Evolutionary conservation across 345 rosid species (phyloP).

Genomic region (Gynandropsis gynandra): DNA sequence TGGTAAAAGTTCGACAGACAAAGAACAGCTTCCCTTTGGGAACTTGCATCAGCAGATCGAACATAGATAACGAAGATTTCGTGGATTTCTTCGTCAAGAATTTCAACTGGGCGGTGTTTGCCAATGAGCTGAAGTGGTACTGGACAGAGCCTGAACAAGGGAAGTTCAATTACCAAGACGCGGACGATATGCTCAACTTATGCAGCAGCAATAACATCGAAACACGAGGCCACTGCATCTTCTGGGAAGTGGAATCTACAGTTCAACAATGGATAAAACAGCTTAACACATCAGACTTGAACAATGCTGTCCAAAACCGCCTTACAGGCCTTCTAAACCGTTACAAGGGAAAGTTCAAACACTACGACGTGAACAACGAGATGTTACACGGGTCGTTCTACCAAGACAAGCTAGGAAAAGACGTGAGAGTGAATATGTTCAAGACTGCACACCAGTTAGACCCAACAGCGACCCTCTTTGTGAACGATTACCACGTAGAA

Average conservation of each 20-base stretch:
- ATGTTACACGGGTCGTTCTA: conserved; percentile 95
- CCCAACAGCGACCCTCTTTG: conserved; percentile 58
- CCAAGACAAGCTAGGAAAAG: conserved; percentile 51
- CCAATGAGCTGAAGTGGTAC: conserved; percentile 92
- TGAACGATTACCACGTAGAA: conserved; percentile 89
- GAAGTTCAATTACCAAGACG: conserved; percentile 65
- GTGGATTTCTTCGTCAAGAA: conserved; percentile 63
- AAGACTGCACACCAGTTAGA: conserved; percentile 65
- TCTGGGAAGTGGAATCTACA: conserved; percentile 84
- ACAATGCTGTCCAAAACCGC: conserved; percentile 59
- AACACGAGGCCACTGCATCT: conserved; percentile 84
- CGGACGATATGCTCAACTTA: conserved; percentile 78
- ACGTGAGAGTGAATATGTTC: conserved; percentile 63
- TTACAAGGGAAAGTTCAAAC: conserved; percentile 76
- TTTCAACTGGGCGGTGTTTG: conserved; percentile 94
- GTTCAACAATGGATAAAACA: conserved; percentile 80
- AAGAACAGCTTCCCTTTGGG: conserved; percentile 77
- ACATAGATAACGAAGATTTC: conserved; percentile 84
- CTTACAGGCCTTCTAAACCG: conserved; percentile 64
- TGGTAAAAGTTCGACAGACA: conserved; percentile 54
- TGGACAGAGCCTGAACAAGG: conserved; percentile 92
- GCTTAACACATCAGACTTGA: conserved; percentile 45
- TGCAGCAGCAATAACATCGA: conserved; percentile 53
- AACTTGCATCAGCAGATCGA: conserved; percentile 72
- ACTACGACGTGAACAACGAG: conserved; percentile 95